These are phyloP conservation scores for Penicillium chermesinum DNA, from an alignment of 495 filamentous ascomycete genomes.

Conservation along the genomic window DNA sequence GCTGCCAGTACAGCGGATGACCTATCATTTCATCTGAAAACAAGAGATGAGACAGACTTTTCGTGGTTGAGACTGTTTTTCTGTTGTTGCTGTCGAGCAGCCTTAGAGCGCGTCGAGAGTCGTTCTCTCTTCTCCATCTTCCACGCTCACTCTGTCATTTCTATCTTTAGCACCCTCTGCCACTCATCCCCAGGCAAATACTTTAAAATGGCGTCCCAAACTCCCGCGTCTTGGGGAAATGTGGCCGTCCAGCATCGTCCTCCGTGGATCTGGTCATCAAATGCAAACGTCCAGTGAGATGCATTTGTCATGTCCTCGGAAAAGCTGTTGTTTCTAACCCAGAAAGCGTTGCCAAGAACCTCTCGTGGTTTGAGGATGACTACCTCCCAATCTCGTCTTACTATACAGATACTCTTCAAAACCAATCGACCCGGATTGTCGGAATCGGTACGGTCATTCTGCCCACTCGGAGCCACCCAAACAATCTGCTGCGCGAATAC, in stretches of 20 bases:
- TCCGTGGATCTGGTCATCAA: not conserved
- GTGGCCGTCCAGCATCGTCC: not conserved
- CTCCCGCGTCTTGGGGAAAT: no score
- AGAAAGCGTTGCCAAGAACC: not conserved
- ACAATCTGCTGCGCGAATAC: not conserved
- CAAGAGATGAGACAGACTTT: no score
- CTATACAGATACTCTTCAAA: not conserved
- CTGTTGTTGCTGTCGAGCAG: no score
- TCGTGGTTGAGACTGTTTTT: no score
- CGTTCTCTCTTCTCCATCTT: no score
- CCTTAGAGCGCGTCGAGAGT: no score
- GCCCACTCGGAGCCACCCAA: not conserved
- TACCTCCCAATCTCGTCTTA: not conserved
- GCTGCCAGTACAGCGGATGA: no score
- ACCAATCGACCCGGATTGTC: not conserved
- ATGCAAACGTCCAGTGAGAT: not conserved
- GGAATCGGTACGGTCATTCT: not conserved
- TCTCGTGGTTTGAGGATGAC: not conserved
- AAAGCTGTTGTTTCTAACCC: not conserved
- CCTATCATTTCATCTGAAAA: no score
- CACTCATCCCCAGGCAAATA: no score
- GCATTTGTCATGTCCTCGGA: not conserved
- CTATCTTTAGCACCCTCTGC: no score
- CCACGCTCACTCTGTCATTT: no score
- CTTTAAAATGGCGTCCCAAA: no score